Evolutionary conservation across 1,284 basidiomycete species (phyloP).

Genomic region (Rhodotorula mucilaginosa): DNA sequence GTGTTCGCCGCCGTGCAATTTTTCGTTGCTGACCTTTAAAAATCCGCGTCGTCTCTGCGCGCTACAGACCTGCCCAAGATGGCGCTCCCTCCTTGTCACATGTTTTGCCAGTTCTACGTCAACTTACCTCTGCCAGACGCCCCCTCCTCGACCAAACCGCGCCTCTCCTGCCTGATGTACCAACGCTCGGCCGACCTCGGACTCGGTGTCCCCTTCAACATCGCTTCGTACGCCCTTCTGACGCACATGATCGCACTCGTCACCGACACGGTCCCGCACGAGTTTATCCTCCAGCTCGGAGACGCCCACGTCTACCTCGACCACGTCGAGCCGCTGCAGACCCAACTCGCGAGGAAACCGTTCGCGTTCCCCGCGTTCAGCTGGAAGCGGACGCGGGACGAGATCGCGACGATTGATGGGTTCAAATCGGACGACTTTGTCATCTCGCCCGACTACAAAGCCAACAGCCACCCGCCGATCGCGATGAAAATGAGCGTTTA

Average conservation of each 20-base stretch:
- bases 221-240: constrained; percentile 92
- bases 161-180: constrained; percentile 91
- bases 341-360: constrained; percentile 76
- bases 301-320: constrained; percentile 96
- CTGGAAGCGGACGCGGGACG: constrained; percentile 63
- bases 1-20: neutral
- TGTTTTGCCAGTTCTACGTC: constrained; percentile 99
- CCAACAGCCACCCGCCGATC: constrained; percentile 69
- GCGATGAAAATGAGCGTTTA: constrained; percentile 81
- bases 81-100: constrained; percentile 97
- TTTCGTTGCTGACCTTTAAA: neutral
- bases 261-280: constrained; percentile 79
- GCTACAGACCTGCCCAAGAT: constrained; percentile 77
- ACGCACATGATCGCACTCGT: constrained; percentile 95
- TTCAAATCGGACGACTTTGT: constrained; percentile 78
- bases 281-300: constrained; percentile 88
- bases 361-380: constrained; percentile 73
- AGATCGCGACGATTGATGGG: constrained; percentile 67
- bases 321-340: constrained; percentile 80
- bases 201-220: constrained; percentile 97
- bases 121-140: constrained; percentile 66
- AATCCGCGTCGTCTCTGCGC: constrained; percentile 38
- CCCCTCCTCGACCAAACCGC: constrained; percentile 50
- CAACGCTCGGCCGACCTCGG: constrained; percentile 96
- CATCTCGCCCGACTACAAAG: constrained; percentile 72